Evolutionary conservation across 352 stramenopile genomes (phyloP).

Genomic region (Pythium myriotylum): DNA sequence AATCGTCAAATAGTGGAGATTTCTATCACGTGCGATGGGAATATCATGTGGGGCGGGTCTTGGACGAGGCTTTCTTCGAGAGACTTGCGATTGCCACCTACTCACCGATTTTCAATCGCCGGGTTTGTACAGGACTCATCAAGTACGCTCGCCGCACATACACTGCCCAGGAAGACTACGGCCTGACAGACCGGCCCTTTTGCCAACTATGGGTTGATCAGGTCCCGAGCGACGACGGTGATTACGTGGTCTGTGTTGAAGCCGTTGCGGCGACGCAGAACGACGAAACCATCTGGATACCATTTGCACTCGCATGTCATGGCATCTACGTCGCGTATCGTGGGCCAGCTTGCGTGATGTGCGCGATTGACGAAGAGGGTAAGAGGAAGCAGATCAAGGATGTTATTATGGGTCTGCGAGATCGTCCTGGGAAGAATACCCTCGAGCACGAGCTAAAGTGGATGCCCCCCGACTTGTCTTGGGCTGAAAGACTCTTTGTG

Average conservation of each 20-base stretch:
- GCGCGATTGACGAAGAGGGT: background rate
- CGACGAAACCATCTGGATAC: background rate
- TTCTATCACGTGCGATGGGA: constrained; percentile 6
- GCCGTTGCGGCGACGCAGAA: background rate
- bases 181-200: background rate
- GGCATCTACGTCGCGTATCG: constrained; percentile 4
- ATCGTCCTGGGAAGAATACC: background rate
- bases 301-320: background rate
- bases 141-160: background rate
- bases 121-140: constrained; percentile 3
- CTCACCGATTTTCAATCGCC: background rate
- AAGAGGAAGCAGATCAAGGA: background rate
- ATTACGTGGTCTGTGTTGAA: constrained; percentile 13
- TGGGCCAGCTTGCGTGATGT: background rate
- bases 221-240: background rate
- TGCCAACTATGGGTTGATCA: constrained; percentile 12
- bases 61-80: constrained; percentile 13
- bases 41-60: background rate
- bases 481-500: too few species aligned
- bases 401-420: background rate
- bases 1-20: background rate
- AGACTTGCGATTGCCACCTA: constrained; percentile 7
- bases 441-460: background rate
- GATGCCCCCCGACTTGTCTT: constrained; percentile 5
- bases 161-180: background rate